phyloP scores from a whole-genome alignment of 768 basidiomycete genomes.

The Lactifluus subvellereus region DNA sequence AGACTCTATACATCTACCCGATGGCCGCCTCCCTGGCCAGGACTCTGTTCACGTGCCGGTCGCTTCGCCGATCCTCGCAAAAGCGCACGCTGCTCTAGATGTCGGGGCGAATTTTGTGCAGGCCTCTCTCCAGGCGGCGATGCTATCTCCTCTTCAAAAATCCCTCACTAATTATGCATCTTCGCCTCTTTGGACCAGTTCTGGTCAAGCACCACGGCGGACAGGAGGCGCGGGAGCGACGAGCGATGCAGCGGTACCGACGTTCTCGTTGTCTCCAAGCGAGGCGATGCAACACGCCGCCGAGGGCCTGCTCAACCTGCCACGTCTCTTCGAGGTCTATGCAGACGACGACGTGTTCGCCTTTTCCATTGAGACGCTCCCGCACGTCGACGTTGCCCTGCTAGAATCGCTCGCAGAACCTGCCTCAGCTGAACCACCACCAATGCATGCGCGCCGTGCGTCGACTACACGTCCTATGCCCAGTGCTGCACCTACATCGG shows the following conservation, averaged over 20 bases:
- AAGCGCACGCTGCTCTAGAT: slow-evolving; percentile 50
- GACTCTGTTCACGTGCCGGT: slow-evolving; percentile 29
- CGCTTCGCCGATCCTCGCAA: slow-evolving; percentile 42
- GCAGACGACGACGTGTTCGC: slow-evolving; percentile 86
- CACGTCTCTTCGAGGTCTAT: slow-evolving; percentile 90
- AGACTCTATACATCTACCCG: slow-evolving; percentile 44
- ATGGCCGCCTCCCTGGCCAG: slow-evolving; percentile 25
- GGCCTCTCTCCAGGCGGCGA: slow-evolving; percentile 68
- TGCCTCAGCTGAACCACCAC: slow-evolving; percentile 22
- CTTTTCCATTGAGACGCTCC: slow-evolving; percentile 81
- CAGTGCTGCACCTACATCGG: slow-evolving; percentile 7
- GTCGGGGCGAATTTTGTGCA: slow-evolving; percentile 72
- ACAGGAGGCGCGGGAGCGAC: slow-evolving; percentile 37
- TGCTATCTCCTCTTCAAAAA: slow-evolving; percentile 74
- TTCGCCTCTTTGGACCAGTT: slow-evolving; percentile 58
- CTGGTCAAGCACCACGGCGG: slow-evolving; percentile 42
- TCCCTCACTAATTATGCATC: slow-evolving; percentile 69
- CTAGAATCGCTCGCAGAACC: slow-evolving; percentile 44
- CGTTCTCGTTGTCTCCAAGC: slow-evolving; percentile 89
- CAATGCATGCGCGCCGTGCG: slow-evolving; percentile 33
- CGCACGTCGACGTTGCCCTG: slow-evolving; percentile 55
- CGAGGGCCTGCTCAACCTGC: slow-evolving; percentile 91
- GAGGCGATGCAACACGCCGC: slow-evolving; percentile 84
- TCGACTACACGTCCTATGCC: slow-evolving; percentile 22
- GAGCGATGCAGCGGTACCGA: slow-evolving; percentile 66